A percentile compares a stretch with the other conserved stretches of the same genome.
Evolutionary conservation across 73 alveolate species (phyloP).

Genomic region (Paramecium bursaria): DNA sequence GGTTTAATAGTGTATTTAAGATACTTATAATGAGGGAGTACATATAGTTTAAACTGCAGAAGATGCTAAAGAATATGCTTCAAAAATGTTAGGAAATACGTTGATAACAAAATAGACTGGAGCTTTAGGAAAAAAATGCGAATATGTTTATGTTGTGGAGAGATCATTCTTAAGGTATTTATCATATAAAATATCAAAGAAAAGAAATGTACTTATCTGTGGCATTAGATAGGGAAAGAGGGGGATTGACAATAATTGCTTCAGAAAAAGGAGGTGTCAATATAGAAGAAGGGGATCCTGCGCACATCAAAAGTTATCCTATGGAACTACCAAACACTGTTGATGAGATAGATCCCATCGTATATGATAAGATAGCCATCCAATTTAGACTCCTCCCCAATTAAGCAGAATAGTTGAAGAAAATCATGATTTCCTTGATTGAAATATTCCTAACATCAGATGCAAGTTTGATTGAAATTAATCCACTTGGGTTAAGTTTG

Average conservation of each 20-base stretch:
- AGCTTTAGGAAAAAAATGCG: slow-evolving; percentile 80
- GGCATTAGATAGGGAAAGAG: slow-evolving; percentile 73
- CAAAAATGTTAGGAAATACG: slow-evolving; percentile 78
- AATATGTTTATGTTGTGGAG: slow-evolving; percentile 76
- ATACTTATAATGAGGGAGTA: slow-evolving; percentile 64
- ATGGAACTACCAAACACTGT: slow-evolving; percentile 52
- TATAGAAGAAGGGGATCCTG: slow-evolving; percentile 82
- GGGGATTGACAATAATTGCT: slow-evolving; percentile 77
- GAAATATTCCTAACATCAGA: slow-evolving; percentile 83
- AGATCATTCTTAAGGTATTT: slow-evolving; percentile 60
- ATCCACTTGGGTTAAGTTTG: slow-evolving; percentile 84
- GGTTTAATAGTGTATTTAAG: slow-evolving; percentile 73
- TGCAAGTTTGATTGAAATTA: slow-evolving; percentile 82
- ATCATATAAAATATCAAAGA: background rate
- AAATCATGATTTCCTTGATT: slow-evolving; percentile 67
- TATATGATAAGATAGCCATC: slow-evolving; percentile 16
- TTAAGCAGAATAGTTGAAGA: background rate
- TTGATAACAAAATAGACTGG: slow-evolving; percentile 91
- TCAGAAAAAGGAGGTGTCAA: slow-evolving; percentile 86
- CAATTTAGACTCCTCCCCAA: slow-evolving; percentile 10
- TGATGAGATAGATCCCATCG: background rate
- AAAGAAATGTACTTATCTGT: slow-evolving; percentile 72
- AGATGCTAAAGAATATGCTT: slow-evolving; percentile 75
- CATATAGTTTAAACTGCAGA: slow-evolving; percentile 74
- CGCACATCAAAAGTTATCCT: slow-evolving; percentile 71